These are phyloP conservation scores for Botryosphaeria dothidea DNA, from an alignment of 2,329 filamentous ascomycete genomes.

Conservation along the genomic window DNA sequence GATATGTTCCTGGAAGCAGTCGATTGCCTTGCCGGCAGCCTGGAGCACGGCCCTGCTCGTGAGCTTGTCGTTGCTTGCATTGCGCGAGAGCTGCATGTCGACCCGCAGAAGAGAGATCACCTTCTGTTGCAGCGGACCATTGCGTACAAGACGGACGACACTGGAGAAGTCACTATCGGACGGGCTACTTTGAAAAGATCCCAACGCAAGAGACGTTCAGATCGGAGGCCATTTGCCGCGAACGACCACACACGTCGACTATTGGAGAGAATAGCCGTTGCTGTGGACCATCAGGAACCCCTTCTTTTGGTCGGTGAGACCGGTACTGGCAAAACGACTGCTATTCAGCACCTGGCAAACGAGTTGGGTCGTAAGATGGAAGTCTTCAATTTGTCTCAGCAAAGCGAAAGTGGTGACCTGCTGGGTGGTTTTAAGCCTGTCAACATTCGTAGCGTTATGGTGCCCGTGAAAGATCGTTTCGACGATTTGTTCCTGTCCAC, in stretches of 20 bases:
- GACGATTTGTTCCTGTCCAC: conserved; percentile 85
- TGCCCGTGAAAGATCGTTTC: conserved; percentile 92
- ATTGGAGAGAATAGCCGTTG: conserved; percentile 84
- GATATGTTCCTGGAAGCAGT: conserved; percentile 91
- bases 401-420: conserved; percentile 95
- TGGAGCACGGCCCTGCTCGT: conserved; percentile 66
- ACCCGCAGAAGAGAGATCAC: conserved; percentile 77
- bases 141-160: conserved; percentile 2
- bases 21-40: conserved; percentile 85
- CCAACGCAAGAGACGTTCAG: conserved; percentile 16
- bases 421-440: conserved; percentile 96
- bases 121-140: conserved; percentile 75
- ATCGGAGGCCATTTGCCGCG: conserved; percentile 66
- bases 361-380: conserved; percentile 83
- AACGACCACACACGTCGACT: conserved; percentile 82
- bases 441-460: conserved; percentile 80
- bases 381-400: conserved; percentile 94
- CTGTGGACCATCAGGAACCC: conserved; percentile 82
- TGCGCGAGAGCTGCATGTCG: conserved; percentile 83
- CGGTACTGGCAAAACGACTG: conserved; percentile 96
- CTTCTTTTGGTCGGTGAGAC: conserved; percentile 97
- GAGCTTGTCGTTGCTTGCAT: conserved; percentile 66
- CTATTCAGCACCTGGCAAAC: conserved; percentile 87
- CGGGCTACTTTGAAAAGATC: conserved; percentile 32
- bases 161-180: conserved; percentile 52